phyloP scores from a whole-genome alignment of 441 rosid genomes.

The Aquilaria agallochum region DNA sequence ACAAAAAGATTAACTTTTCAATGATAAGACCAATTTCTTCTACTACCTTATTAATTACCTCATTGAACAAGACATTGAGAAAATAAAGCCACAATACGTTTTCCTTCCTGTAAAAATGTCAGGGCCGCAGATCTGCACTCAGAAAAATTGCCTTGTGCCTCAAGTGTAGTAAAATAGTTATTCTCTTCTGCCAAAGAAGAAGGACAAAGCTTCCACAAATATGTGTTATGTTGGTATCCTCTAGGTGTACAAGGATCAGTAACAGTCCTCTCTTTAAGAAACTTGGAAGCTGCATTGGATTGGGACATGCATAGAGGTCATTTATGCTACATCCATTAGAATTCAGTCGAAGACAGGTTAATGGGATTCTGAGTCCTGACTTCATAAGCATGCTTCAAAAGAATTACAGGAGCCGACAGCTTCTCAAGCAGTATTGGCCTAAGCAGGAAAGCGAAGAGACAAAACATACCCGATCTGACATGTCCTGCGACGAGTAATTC shows the following conservation, averaged over 20 bases:
- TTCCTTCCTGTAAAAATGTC: slow-evolving; percentile 57
- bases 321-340: no score
- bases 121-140: slow-evolving; percentile 77
- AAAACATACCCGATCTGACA: slow-evolving; percentile 34
- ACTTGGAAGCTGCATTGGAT: slow-evolving; percentile 38
- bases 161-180: slow-evolving; percentile 30
- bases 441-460: slow-evolving; percentile 1
- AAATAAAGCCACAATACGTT: slow-evolving; percentile 30
- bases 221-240: slow-evolving; percentile 40
- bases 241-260: slow-evolving; percentile 83
- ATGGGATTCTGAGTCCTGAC: no score
- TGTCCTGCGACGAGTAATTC: slow-evolving; percentile 49
- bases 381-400: no score
- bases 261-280: slow-evolving; percentile 28
- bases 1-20: slow-evolving; percentile 3
- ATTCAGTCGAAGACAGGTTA: no score
- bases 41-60: no score
- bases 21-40: no score
- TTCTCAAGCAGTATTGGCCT: no score
- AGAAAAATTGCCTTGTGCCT: slow-evolving; percentile 79
- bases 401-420: no score
- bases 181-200: slow-evolving; percentile 39
- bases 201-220: slow-evolving; percentile 34
- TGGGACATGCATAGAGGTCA: no score
- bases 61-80: no score